Evolutionary conservation across 2,329 filamentous ascomycete genomes (phyloP).

Genomic region (Neocucurbitaria cava): DNA sequence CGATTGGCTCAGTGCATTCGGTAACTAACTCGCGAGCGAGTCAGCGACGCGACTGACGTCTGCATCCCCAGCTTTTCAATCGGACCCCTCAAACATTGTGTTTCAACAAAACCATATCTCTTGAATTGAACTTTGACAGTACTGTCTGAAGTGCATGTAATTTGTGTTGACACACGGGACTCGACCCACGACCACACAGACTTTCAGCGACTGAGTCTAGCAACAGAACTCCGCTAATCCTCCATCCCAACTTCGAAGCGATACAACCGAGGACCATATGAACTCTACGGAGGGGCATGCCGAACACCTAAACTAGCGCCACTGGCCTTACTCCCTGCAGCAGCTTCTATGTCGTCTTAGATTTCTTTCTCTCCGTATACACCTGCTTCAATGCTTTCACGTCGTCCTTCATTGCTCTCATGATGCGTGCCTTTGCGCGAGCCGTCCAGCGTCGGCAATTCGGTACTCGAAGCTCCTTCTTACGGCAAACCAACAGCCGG

Average conservation of each 20-base stretch:
- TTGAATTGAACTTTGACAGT: not conserved
- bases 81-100: not conserved
- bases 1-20: slow-evolving; percentile 4
- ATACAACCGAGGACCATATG: slow-evolving; percentile 32
- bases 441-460: slow-evolving; percentile 25
- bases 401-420: not conserved
- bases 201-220: not conserved
- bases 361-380: not conserved
- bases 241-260: not conserved
- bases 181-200: not conserved
- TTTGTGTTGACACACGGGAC: not conserved
- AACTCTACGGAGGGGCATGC: slow-evolving; percentile 23
- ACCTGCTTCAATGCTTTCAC: not conserved
- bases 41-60: not conserved
- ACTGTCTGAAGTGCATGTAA: not conserved
- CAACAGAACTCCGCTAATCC: not conserved
- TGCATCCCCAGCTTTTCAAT: slow-evolving; percentile 2
- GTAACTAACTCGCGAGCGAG: not conserved
- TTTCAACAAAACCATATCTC: not conserved
- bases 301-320: slow-evolving; percentile 26
- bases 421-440: slow-evolving; percentile 36
- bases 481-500: slow-evolving; percentile 5
- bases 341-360: slow-evolving; percentile 7
- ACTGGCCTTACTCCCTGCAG: slow-evolving; percentile 10
- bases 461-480: slow-evolving; percentile 10